These are phyloP conservation scores for Ramaria sp. DNA, from an alignment of 768 basidiomycete species.

Conservation along the genomic window DNA sequence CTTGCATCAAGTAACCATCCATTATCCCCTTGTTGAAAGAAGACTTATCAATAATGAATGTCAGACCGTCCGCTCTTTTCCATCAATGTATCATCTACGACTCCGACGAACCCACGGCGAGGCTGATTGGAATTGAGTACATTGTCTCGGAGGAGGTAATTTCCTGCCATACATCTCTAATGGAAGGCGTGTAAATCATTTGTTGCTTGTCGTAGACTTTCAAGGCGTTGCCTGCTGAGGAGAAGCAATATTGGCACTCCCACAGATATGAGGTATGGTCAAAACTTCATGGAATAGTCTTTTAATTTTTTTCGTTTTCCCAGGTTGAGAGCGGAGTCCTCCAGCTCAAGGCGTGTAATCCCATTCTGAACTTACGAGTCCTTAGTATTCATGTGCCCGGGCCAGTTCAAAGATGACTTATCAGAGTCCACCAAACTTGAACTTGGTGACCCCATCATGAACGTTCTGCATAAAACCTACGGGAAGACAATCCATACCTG, in stretches of 20 bases:
- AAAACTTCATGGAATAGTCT: constrained; percentile 11
- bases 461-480: constrained; percentile 34
- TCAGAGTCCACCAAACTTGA: constrained; percentile 10
- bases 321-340: constrained; percentile 25
- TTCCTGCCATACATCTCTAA: not conserved
- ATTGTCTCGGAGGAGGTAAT: constrained; percentile 30
- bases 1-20: constrained; percentile 14
- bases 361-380: constrained; percentile 9
- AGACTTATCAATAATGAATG: not conserved
- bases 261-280: constrained; percentile 33
- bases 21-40: not conserved
- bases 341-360: constrained; percentile 20
- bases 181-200: not conserved
- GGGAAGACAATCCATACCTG: constrained; percentile 34
- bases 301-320: not conserved
- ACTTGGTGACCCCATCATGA: constrained; percentile 29
- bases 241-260: constrained; percentile 43
- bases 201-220: constrained; percentile 20
- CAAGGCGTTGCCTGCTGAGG: constrained; percentile 28
- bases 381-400: not conserved
- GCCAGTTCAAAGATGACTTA: not conserved
- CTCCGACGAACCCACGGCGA: constrained; percentile 31
- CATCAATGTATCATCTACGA: constrained; percentile 38
- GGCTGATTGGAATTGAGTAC: constrained; percentile 45
- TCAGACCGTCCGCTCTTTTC: constrained; percentile 16